These are phyloP conservation scores for Botrytis paeoniae DNA, from an alignment of 2,329 filamentous ascomycete genomes.

Conservation along the genomic window DNA sequence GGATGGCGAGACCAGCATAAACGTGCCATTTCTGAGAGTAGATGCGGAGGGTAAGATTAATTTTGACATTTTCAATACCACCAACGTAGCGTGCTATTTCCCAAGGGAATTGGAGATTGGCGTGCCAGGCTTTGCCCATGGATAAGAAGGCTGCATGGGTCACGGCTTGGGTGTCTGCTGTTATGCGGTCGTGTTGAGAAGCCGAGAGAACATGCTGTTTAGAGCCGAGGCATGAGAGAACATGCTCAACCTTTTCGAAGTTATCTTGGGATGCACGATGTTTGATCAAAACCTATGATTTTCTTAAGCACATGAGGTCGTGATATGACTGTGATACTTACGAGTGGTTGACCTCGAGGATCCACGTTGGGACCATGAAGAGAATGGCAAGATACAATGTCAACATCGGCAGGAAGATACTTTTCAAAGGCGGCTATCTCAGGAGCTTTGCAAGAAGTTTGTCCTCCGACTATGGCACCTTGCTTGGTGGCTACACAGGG, in stretches of 20 bases:
- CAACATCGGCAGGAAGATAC: slow-evolving; percentile 81
- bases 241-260: slow-evolving; percentile 73
- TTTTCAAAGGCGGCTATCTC: slow-evolving; percentile 92
- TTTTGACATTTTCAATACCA: slow-evolving; percentile 98
- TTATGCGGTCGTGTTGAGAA: slow-evolving; percentile 90
- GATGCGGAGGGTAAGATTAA: slow-evolving; percentile 95
- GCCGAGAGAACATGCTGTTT: slow-evolving; percentile 87
- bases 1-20: slow-evolving; percentile 92
- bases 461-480: slow-evolving; percentile 91
- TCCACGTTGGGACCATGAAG: slow-evolving; percentile 92
- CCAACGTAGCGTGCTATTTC: slow-evolving; percentile 93
- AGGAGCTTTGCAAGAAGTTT: slow-evolving; percentile 97
- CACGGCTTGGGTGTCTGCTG: slow-evolving; percentile 95
- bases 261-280: slow-evolving; percentile 79
- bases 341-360: slow-evolving; percentile 83
- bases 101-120: slow-evolving; percentile 95
- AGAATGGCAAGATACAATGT: slow-evolving; percentile 94
- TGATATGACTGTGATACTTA: slow-evolving; percentile 39
- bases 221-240: slow-evolving; percentile 79
- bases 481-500: slow-evolving; percentile 75
- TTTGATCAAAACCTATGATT: slow-evolving; percentile 70
- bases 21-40: slow-evolving; percentile 99
- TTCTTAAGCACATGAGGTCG: slow-evolving; percentile 4
- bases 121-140: slow-evolving; percentile 98
- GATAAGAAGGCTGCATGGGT: slow-evolving; percentile 95